Conservation (phyloP, 2,329 filamentous ascomycete species). For the Calonectria montana region DNA sequence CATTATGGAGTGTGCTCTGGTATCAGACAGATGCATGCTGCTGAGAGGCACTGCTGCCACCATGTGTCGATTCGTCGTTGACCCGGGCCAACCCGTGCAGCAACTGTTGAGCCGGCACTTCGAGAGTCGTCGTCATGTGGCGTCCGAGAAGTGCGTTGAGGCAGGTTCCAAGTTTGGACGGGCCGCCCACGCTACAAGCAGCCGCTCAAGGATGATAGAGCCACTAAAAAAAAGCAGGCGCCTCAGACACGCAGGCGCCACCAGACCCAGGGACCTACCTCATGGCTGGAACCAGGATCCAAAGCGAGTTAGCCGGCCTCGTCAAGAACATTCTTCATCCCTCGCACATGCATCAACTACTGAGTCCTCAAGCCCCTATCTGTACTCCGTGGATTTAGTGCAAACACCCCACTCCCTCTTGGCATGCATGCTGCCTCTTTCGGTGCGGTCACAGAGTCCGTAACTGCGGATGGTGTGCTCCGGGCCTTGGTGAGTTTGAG, state of each 20-base stretch:
- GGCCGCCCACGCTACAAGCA: not conserved
- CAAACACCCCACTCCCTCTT: not conserved
- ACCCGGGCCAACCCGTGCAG: not conserved
- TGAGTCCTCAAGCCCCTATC: not conserved
- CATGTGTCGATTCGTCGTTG: not conserved
- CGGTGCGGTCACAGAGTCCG: not conserved
- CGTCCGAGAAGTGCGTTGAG: not conserved
- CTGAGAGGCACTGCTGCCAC: not conserved
- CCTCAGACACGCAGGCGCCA: not conserved
- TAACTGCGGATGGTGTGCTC: not conserved
- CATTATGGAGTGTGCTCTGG: not conserved
- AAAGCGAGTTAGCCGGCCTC: not conserved
- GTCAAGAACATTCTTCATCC: not conserved
- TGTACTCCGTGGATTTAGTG: not conserved
- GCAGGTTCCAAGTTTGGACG: not conserved
- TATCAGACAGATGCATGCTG: not conserved
- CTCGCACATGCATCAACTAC: not conserved
- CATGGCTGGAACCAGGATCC: not conserved
- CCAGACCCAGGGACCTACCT: not conserved
- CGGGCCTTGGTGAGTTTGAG: not conserved
- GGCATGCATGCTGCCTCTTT: not conserved
- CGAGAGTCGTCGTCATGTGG: constrained; percentile 14
- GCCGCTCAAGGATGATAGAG: not conserved
- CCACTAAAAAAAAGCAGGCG: not conserved
- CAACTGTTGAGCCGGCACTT: not conserved